These are phyloP conservation scores for Globisporangium apiculatum DNA, from an alignment of 352 stramenopile species.

Conservation along the genomic window DNA sequence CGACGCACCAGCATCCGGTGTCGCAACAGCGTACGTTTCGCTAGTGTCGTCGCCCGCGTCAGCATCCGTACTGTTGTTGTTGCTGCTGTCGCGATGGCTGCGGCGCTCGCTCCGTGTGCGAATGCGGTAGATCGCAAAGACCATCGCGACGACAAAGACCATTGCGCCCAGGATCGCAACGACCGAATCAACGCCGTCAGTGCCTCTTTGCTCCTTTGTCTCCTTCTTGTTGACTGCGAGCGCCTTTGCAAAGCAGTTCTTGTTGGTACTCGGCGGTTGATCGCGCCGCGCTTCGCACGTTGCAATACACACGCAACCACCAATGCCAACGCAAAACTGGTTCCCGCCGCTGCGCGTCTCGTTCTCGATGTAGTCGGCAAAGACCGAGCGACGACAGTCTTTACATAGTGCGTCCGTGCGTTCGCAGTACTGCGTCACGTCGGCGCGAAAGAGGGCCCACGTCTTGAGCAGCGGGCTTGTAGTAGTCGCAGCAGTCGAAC, in stretches of 20 bases:
- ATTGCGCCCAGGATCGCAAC: conserved; percentile 30
- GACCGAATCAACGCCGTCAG: neutral
- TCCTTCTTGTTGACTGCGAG: conserved; percentile 12
- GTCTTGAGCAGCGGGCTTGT: neutral
- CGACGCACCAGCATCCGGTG: conserved; percentile 7
- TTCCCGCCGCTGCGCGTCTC: conserved; percentile 1
- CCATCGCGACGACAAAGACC: conserved; percentile 33
- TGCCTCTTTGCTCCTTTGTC: neutral
- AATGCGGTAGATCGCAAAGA: conserved; percentile 49
- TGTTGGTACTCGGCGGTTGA: conserved; percentile 1
- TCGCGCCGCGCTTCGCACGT: conserved; percentile 10
- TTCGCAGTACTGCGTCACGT: conserved; percentile 9
- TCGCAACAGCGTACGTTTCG: conserved; percentile 7
- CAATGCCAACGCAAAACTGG: conserved; percentile 10
- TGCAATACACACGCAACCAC: conserved; percentile 17
- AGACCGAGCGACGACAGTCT: conserved; percentile 10
- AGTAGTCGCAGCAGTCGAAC: neutral
- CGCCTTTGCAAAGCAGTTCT: conserved; percentile 13
- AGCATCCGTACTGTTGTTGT: neutral
- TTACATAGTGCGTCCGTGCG: conserved; percentile 7
- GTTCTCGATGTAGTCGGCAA: conserved; percentile 12
- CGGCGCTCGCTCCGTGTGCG: conserved; percentile 21
- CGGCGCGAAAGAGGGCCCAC: conserved; percentile 7
- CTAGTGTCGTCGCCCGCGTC: neutral
- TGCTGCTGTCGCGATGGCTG: neutral